phyloP scores from a whole-genome alignment of 805 yeast genomes.

The Lipomyces oligophaga region DNA sequence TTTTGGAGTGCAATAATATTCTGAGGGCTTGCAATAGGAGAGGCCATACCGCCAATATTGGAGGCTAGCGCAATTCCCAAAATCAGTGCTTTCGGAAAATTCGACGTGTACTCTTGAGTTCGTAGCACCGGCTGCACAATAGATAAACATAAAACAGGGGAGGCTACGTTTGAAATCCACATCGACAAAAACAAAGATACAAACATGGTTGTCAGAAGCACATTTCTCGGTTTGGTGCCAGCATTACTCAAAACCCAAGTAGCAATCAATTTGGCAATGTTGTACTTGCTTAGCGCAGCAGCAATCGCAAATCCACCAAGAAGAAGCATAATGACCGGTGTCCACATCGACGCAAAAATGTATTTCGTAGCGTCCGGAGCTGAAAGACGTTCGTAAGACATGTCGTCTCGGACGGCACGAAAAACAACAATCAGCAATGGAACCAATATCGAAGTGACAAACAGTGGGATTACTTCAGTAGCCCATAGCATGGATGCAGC shows the following conservation, averaged over 20 bases:
- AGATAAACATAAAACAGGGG: constrained; percentile 89
- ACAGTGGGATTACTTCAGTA: constrained; percentile 82
- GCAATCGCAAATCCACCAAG: constrained; percentile 94
- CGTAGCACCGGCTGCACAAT: constrained; percentile 86
- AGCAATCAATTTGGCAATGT: constrained; percentile 80
- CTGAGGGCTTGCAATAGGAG: constrained; percentile 97
- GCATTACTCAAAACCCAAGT: constrained; percentile 76
- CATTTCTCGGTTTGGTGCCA: constrained; percentile 77
- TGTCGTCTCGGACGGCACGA: constrained; percentile 54
- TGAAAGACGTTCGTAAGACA: constrained; percentile 48
- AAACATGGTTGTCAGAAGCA: constrained; percentile 75
- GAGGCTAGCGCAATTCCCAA: constrained; percentile 91
- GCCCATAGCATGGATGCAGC: constrained; percentile 92
- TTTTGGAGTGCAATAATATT: constrained; percentile 84
- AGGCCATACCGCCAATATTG: constrained; percentile 93
- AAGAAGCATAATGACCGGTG: constrained; percentile 82
- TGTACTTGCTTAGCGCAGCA: constrained; percentile 87
- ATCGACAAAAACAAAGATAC: constrained; percentile 83
- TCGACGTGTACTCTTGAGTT: constrained; percentile 72
- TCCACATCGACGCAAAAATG: constrained; percentile 89
- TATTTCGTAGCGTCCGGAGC: constrained; percentile 72
- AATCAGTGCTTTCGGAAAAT: constrained; percentile 77
- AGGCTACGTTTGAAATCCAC: constrained; percentile 97
- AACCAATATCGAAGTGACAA: constrained; percentile 78
- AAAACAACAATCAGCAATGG: constrained; percentile 77